Evolutionary conservation across 805 yeast genomes (phyloP).

Genomic region (Saturnispora diversa): DNA sequence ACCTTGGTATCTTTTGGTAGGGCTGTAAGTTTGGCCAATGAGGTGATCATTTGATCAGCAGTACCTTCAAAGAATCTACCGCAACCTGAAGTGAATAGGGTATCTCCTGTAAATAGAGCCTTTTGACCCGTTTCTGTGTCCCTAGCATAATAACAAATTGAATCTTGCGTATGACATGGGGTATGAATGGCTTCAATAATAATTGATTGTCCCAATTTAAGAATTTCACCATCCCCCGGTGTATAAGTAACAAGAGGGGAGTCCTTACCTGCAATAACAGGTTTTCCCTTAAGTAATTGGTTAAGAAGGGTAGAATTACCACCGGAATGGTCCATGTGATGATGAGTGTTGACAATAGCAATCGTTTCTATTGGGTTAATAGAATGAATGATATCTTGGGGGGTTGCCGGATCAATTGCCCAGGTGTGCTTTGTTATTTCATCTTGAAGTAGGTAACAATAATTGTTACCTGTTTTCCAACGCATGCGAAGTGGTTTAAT

Average conservation of each 20-base stretch:
- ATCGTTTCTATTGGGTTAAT: slow-evolving; percentile 35
- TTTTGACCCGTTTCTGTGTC: slow-evolving; percentile 57
- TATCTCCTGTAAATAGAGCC: slow-evolving; percentile 92
- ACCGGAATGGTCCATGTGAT: slow-evolving; percentile 91
- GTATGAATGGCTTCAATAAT: slow-evolving; percentile 80
- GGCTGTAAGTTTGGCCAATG: slow-evolving; percentile 52
- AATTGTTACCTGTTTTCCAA: slow-evolving; percentile 86
- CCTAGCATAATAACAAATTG: slow-evolving; percentile 74
- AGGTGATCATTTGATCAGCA: slow-evolving; percentile 67
- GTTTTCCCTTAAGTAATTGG: slow-evolving; percentile 36
- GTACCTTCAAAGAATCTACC: slow-evolving; percentile 95
- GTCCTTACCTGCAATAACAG: slow-evolving; percentile 78
- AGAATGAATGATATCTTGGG: slow-evolving; percentile 53
- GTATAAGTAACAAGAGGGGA: slow-evolving; percentile 65
- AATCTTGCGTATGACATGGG: slow-evolving; percentile 97
- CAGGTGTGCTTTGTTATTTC: slow-evolving; percentile 59
- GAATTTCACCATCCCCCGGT: slow-evolving; percentile 55
- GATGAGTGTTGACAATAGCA: slow-evolving; percentile 91
- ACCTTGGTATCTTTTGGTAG: slow-evolving; percentile 67
- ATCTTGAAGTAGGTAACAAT: slow-evolving; percentile 73
- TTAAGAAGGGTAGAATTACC: slow-evolving; percentile 49
- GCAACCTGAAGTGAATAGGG: slow-evolving; percentile 88
- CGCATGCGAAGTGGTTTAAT: slow-evolving; percentile 80
- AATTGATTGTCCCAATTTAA: slow-evolving; percentile 56
- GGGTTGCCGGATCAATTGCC: slow-evolving; percentile 90